Evolutionary conservation across 2,329 filamentous ascomycete species (phyloP).

Genomic region (Colletotrichum siamense): DNA sequence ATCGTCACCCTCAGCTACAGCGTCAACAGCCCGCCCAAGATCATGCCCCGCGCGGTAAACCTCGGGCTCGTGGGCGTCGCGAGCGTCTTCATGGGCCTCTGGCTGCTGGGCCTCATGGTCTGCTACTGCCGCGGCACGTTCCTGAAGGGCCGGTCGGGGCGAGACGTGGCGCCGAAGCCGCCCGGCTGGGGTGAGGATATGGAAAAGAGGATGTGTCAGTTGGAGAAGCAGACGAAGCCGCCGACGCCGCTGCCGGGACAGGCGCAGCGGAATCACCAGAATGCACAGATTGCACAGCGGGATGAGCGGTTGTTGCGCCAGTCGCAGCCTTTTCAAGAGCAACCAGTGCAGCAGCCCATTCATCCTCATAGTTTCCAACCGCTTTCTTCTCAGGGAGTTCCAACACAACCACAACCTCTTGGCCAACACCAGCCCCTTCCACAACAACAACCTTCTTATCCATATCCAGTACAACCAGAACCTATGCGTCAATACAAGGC

Average conservation of each 20-base stretch:
- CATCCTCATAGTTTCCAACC: neutral
- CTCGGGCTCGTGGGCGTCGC: neutral
- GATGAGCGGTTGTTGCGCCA: neutral
- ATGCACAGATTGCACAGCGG: neutral
- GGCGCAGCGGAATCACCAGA: neutral
- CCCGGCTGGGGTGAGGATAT: neutral
- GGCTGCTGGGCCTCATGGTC: neutral
- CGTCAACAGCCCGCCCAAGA: neutral
- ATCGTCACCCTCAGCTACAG: conserved; percentile 13
- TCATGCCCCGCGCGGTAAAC: neutral
- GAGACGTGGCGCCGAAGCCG: neutral
- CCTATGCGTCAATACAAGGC: neutral
- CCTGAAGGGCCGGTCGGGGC: neutral
- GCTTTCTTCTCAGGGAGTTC: neutral
- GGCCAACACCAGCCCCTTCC: neutral
- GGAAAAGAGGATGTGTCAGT: neutral
- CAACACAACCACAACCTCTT: neutral
- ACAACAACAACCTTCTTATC: neutral
- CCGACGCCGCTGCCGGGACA: neutral
- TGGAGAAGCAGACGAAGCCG: neutral
- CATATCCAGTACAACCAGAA: neutral
- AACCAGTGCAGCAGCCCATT: neutral
- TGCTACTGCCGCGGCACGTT: conserved; percentile 5
- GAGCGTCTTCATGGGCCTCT: conserved; percentile 2
- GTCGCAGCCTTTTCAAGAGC: neutral